These are phyloP conservation scores for Candida insectalens DNA, from an alignment of 805 yeast species.

Conservation along the genomic window DNA sequence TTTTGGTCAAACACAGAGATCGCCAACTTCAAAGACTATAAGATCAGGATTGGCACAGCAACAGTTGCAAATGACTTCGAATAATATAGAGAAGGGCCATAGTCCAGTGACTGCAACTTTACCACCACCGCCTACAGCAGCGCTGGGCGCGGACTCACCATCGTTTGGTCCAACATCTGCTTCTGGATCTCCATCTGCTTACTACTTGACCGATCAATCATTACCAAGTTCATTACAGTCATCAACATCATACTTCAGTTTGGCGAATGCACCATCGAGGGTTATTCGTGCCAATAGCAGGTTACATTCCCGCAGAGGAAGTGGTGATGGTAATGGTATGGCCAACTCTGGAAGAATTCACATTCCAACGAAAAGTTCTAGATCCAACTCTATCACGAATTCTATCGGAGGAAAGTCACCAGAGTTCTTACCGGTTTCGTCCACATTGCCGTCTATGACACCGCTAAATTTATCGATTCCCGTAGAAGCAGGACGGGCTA, in stretches of 20 bases:
- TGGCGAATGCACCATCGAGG: conserved; percentile 4
- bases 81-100: too few relatives aligned
- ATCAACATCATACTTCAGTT: conserved; percentile 11
- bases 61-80: conserved; percentile 1
- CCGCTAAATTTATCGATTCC: conserved; percentile 23
- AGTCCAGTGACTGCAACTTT: conserved; percentile 5
- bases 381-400: conserved; percentile 1
- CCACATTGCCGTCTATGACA: conserved; percentile 28
- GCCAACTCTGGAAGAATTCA: neutral
- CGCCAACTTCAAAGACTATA: too few relatives aligned
- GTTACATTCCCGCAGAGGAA: too few relatives aligned
- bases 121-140: neutral
- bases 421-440: conserved; percentile 24
- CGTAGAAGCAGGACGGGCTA: conserved; percentile 3
- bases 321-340: too few relatives aligned
- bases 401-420: conserved; percentile 25
- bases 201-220: conserved; percentile 42
- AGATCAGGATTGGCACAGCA: too few relatives aligned
- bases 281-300: neutral
- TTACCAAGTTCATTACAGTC: conserved; percentile 34
- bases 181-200: conserved; percentile 46
- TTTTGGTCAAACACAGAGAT: conserved; percentile 2
- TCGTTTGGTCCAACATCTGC: conserved; percentile 40
- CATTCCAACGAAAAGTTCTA: neutral
- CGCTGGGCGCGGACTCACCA: conserved; percentile 39